Evolutionary conservation across 2,329 filamentous ascomycete species (phyloP).

Genomic region (Penicillium nordicum): DNA sequence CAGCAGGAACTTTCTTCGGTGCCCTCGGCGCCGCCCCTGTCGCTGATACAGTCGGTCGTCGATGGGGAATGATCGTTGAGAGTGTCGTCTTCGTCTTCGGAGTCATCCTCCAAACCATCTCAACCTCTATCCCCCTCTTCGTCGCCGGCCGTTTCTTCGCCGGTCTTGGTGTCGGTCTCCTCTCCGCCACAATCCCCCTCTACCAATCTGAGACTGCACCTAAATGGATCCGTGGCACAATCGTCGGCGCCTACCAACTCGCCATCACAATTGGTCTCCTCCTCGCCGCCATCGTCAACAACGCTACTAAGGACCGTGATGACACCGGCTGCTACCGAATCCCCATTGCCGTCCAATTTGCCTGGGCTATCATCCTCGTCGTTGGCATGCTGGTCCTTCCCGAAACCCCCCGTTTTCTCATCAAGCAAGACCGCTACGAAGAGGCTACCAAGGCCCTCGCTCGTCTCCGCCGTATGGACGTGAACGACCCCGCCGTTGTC

Average conservation of each 20-base stretch:
- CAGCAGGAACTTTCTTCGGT: constrained; percentile 67
- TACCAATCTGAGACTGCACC: constrained; percentile 79
- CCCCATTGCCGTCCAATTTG: constrained; percentile 72
- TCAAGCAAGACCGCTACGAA: constrained; percentile 69
- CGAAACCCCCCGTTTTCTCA: constrained; percentile 77
- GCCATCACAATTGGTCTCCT: constrained; percentile 74
- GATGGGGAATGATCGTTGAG: constrained; percentile 41
- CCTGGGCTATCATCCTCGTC: constrained; percentile 74
- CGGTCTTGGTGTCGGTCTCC: constrained; percentile 65
- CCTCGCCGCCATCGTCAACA: constrained; percentile 68
- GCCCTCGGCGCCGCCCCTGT: constrained; percentile 44
- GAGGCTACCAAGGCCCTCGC: constrained; percentile 60
- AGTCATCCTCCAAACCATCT: constrained; percentile 32
- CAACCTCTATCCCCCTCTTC: constrained; percentile 29
- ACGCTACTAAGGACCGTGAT: constrained; percentile 59
- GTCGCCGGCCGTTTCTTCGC: constrained; percentile 51
- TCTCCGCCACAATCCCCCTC: constrained; percentile 58
- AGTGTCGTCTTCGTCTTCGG: constrained; percentile 33
- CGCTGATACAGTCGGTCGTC: constrained; percentile 35
- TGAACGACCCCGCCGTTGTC: constrained; percentile 65
- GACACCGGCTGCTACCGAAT: constrained; percentile 71
- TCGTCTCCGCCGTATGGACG: constrained; percentile 65
- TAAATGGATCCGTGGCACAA: constrained; percentile 69
- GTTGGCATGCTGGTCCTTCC: constrained; percentile 70
- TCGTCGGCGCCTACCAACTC: constrained; percentile 76